Percentiles rank a stretch among this genome's conserved stretches.
phyloP scores from a whole-genome alignment of 495 filamentous ascomycete species.

The Aspergillus panamensis region DNA sequence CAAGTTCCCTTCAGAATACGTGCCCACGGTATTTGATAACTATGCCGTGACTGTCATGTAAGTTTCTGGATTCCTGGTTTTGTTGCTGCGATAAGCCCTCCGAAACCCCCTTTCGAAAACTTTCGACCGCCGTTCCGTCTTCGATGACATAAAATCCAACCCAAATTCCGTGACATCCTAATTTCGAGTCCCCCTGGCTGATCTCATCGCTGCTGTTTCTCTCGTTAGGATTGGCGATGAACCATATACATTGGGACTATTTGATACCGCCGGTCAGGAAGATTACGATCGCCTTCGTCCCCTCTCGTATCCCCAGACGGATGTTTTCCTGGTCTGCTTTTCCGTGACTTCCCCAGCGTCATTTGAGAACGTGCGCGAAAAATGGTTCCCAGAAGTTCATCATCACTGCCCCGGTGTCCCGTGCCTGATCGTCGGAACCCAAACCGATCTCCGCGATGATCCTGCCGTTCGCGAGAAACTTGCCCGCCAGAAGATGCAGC shows the following conservation, averaged over 20 bases:
- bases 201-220: neutral
- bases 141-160: neutral
- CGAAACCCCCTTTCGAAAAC: neutral
- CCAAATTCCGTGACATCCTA: neutral
- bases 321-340: conserved; percentile 98
- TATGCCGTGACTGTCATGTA: conserved; percentile 99
- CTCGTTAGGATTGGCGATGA: conserved; percentile 90
- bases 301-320: conserved; percentile 95
- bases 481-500: conserved; percentile 89
- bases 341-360: conserved; percentile 97
- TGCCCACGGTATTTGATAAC: conserved; percentile 98
- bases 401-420: conserved; percentile 98
- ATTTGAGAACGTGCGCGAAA: conserved; percentile 98
- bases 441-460: conserved; percentile 94
- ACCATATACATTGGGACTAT: conserved; percentile 93
- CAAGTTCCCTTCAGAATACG: conserved; percentile 99
- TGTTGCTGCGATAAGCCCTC: neutral
- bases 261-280: conserved; percentile 98
- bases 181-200: neutral
- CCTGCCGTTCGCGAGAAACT: conserved; percentile 85
- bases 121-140: neutral
- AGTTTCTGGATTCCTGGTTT: conserved; percentile 40
- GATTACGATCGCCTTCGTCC: conserved; percentile 98
- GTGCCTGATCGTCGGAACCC: conserved; percentile 96
- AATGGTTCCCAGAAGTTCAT: conserved; percentile 98